Evolutionary conservation across 805 yeast genomes (phyloP).

Genomic region (Lipomyces sp.): DNA sequence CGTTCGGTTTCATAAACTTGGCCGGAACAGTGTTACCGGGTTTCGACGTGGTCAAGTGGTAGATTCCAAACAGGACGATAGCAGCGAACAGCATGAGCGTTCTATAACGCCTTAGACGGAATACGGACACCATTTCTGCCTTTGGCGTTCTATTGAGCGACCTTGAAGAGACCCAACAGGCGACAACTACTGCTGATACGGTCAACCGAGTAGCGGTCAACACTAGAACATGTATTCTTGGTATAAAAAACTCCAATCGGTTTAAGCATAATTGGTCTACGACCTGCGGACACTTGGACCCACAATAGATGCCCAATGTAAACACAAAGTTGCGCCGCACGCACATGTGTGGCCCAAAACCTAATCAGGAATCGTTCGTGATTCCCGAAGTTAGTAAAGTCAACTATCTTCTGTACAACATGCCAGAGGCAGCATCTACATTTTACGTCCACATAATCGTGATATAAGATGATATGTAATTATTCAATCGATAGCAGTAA

Average conservation of each 20-base stretch:
- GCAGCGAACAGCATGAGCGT: slow-evolving; percentile 16
- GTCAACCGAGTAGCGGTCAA: not conserved
- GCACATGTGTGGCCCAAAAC: too few species aligned
- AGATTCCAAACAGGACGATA: slow-evolving; percentile 16
- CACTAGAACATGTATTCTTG: not conserved
- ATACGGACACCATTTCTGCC: not conserved
- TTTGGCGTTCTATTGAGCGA: not conserved
- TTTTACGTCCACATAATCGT: too few species aligned
- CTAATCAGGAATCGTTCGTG: too few species aligned
- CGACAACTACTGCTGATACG: not conserved
- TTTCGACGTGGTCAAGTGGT: slow-evolving; percentile 14
- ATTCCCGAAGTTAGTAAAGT: too few species aligned
- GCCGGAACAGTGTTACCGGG: slow-evolving; percentile 15
- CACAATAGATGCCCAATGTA: too few species aligned
- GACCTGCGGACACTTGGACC: too few species aligned
- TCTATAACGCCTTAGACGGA: slow-evolving; percentile 23
- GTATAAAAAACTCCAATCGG: not conserved
- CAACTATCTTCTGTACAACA: too few species aligned
- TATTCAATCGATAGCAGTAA: not conserved
- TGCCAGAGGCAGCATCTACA: too few species aligned
- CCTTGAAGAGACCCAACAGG: not conserved
- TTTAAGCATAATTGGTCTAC: too few species aligned
- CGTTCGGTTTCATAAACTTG: slow-evolving; percentile 14
- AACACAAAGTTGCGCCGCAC: too few species aligned
- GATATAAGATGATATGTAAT: too few species aligned